A percentile compares a stretch with the other conserved stretches of the same genome.
These are phyloP conservation scores for Ascochyta rabiei DNA, from an alignment of 2,329 filamentous ascomycete species.

Conservation along the genomic window DNA sequence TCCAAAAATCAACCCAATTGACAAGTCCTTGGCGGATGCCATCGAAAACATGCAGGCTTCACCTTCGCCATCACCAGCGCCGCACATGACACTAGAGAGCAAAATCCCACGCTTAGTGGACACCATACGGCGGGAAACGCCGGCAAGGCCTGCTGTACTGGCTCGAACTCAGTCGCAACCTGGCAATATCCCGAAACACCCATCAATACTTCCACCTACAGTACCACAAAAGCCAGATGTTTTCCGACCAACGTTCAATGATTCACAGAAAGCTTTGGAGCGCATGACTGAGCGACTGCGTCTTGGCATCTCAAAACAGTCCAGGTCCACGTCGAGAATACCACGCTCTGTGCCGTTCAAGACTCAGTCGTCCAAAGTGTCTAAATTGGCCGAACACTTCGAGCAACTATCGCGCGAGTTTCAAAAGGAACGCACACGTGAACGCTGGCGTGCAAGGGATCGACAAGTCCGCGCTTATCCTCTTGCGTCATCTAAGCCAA, in stretches of 20 bases:
- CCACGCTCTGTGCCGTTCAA: conserved; percentile 75
- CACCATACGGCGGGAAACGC: conserved; percentile 39
- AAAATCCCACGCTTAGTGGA: conserved; percentile 49
- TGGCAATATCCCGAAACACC: conserved; percentile 35
- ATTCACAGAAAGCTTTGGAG: conserved; percentile 58
- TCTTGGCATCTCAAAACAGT: conserved; percentile 67
- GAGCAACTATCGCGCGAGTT: conserved; percentile 97
- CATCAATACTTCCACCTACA: conserved; percentile 16
- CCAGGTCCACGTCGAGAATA: conserved; percentile 73
- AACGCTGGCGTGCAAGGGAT: conserved; percentile 80
- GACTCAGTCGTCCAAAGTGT: conserved; percentile 78
- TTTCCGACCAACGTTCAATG: conserved; percentile 37
- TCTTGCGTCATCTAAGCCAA: conserved; percentile 89
- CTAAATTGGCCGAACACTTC: conserved; percentile 91
- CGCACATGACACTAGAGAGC: conserved; percentile 36
- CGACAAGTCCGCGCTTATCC: conserved; percentile 82
- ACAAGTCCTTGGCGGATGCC: conserved; percentile 40
- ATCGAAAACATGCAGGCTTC: conserved; percentile 44
- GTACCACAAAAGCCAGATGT: conserved; percentile 26
- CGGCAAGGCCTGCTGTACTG: conserved; percentile 32
- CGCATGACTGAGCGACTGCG: conserved; percentile 77
- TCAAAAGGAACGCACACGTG: conserved; percentile 87
- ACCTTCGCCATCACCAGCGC: conserved; percentile 26
- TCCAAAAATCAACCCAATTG: conserved; percentile 44
- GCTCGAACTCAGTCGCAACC: conserved; percentile 47